Conservation (phyloP, 768 basidiomycete genomes). For the Pulveroboletus sp. region DNA sequence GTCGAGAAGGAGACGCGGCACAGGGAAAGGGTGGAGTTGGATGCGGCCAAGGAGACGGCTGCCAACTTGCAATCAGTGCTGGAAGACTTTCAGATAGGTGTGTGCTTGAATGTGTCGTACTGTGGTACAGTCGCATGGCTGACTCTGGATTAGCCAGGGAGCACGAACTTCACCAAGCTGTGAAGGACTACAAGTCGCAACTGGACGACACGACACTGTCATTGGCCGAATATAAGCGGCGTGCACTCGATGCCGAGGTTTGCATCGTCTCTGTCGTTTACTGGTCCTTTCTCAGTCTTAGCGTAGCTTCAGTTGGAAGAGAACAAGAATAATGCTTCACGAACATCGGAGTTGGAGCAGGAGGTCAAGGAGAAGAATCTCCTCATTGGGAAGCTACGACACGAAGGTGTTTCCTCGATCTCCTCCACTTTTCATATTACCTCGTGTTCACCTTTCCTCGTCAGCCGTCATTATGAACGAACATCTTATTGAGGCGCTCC, state of each 20-base stretch:
- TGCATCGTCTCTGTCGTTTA: slow-evolving; percentile 9
- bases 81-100: slow-evolving; percentile 92
- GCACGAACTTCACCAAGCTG: slow-evolving; percentile 79
- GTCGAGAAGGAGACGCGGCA: slow-evolving; percentile 56
- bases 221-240: slow-evolving; percentile 85
- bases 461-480: slow-evolving; percentile 95
- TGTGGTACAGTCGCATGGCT: neutral
- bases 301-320: slow-evolving; percentile 71
- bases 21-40: slow-evolving; percentile 52
- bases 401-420: slow-evolving; percentile 67
- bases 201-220: slow-evolving; percentile 65
- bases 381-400: slow-evolving; percentile 91
- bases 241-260: slow-evolving; percentile 86
- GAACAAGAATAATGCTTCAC: slow-evolving; percentile 56
- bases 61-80: slow-evolving; percentile 87
- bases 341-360: slow-evolving; percentile 72
- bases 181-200: slow-evolving; percentile 76
- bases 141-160: slow-evolving; percentile 64
- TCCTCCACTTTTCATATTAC: neutral
- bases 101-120: slow-evolving; percentile 1
- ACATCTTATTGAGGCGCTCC: slow-evolving; percentile 96
- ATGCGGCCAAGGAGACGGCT: slow-evolving; percentile 66
- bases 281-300: slow-evolving; percentile 1
- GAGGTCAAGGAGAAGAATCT: slow-evolving; percentile 94
- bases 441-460: neutral